Evolutionary conservation across 257 asterid species (phyloP).

Genomic region (Solanum pinnatisectum): DNA sequence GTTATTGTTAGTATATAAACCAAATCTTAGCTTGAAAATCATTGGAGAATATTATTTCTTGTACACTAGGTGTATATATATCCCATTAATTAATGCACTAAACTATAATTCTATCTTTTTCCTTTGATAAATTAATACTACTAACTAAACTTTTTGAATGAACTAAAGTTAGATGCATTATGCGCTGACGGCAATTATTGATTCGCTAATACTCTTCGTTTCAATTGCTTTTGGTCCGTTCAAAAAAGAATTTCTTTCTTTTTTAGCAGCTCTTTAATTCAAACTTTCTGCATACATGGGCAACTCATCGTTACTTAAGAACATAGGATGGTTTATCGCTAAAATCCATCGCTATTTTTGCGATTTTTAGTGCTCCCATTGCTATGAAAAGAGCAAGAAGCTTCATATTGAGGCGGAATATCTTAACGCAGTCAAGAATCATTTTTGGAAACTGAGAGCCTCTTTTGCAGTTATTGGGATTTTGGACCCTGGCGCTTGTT

Average conservation of each 20-base stretch:
- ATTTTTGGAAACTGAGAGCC: no score
- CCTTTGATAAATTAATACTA: background rate
- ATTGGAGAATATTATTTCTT: slow-evolving; percentile 8
- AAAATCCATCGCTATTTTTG: background rate
- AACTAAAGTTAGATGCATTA: background rate
- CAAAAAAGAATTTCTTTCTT: background rate
- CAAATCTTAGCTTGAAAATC: slow-evolving; percentile 14
- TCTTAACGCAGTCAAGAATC: no score
- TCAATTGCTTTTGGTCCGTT: background rate
- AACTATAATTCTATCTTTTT: background rate
- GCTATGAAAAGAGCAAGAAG: no score
- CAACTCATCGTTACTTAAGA: background rate
- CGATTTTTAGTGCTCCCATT: no score
- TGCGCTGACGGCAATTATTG: background rate
- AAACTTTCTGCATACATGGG: no score
- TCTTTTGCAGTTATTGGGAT: no score
- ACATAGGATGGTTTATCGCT: background rate
- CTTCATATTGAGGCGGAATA: no score
- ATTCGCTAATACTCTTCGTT: background rate
- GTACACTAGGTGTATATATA: background rate
- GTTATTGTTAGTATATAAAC: slow-evolving; percentile 11
- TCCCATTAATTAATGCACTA: background rate
- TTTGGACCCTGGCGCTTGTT: no score
- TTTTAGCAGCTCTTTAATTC: background rate
- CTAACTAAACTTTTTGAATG: background rate